Evolutionary conservation across 371 early-diverging fungal species (phyloP).

Genomic region (Mortierella sp.): DNA sequence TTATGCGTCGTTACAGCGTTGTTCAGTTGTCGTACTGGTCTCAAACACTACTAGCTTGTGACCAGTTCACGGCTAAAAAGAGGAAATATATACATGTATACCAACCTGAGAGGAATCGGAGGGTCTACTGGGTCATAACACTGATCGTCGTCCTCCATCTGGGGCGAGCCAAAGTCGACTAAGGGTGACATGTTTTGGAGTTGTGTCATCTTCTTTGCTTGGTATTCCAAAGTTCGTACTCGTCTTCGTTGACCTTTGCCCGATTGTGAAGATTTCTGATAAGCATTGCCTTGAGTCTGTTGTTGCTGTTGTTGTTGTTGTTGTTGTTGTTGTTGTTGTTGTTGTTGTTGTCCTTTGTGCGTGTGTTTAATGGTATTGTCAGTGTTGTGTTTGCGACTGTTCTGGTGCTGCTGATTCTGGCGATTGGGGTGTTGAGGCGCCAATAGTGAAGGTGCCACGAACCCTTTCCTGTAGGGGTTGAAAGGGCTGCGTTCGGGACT

Average conservation of each 20-base stretch:
- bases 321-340: conserved; percentile 6
- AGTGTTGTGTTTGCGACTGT: not conserved
- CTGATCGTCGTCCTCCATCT: conserved; percentile 50
- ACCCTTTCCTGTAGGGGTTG: not conserved
- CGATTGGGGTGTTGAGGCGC: not conserved
- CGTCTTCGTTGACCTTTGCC: conserved; percentile 37
- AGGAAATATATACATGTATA: conserved; percentile 1
- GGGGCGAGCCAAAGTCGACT: conserved; percentile 48
- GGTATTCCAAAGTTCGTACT: conserved; percentile 32
- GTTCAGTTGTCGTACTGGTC: conserved; percentile 1
- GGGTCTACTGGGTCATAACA: conserved; percentile 48
- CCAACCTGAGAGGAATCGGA: conserved; percentile 61
- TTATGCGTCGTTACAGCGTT: conserved; percentile 47
- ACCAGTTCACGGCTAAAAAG: not conserved
- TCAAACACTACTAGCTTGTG: not conserved
- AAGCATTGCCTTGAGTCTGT: not conserved
- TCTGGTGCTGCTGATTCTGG: not conserved
- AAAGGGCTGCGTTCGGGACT: conserved; percentile 10
- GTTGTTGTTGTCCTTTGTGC: not conserved
- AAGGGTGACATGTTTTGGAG: conserved; percentile 28
- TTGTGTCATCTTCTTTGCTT: conserved; percentile 36
- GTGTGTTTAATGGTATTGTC: not conserved
- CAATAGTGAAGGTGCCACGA: not conserved
- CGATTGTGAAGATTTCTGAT: conserved; percentile 8
- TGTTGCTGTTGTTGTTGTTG: conserved; percentile 1